These are phyloP conservation scores for Chalciporus chontae DNA, from an alignment of 768 basidiomycete genomes.

Conservation along the genomic window DNA sequence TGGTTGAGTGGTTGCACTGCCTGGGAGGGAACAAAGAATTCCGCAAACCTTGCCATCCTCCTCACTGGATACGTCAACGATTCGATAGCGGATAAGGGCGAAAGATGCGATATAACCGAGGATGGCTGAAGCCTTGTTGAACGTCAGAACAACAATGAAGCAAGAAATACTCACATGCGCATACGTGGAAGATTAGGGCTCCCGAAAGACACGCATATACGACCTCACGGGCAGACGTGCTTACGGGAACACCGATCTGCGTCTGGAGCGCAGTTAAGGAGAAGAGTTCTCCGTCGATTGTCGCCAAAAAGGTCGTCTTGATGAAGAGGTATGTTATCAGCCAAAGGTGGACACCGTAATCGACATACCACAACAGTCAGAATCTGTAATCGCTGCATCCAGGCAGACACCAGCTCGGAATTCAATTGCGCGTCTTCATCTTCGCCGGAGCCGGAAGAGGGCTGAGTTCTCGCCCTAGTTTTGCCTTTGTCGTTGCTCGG, in stretches of 20 bases:
- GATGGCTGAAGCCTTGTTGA: constrained; percentile 17
- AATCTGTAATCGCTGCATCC: constrained; percentile 26
- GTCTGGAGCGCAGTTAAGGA: constrained; percentile 23
- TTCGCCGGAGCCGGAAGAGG: background rate
- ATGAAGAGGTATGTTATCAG: background rate
- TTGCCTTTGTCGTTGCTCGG: constrained; percentile 4
- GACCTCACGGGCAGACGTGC: constrained; percentile 15
- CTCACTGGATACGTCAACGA: constrained; percentile 13
- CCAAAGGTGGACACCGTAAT: background rate
- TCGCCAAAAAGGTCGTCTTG: constrained; percentile 29
- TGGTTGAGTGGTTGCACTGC: constrained; percentile 1
- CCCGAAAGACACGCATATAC: constrained; percentile 29
- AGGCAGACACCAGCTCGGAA: constrained; percentile 20
- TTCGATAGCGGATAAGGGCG: constrained; percentile 25
- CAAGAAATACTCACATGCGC: constrained; percentile 20
- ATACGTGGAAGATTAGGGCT: constrained; percentile 30
- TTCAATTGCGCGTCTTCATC: constrained; percentile 10
- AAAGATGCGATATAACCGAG: constrained; percentile 29
- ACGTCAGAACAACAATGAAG: background rate
- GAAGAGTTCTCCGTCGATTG: constrained; percentile 28
- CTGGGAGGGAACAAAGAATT: background rate
- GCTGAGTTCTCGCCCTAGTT: background rate
- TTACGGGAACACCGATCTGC: constrained; percentile 8
- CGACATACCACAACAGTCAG: constrained; percentile 28
- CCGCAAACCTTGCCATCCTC: constrained; percentile 16